Percentiles rank a stretch among this genome's conserved stretches.
Conservation (phyloP, 2,329 filamentous ascomycete genomes). For the Botrytis hyacinthi region DNA sequence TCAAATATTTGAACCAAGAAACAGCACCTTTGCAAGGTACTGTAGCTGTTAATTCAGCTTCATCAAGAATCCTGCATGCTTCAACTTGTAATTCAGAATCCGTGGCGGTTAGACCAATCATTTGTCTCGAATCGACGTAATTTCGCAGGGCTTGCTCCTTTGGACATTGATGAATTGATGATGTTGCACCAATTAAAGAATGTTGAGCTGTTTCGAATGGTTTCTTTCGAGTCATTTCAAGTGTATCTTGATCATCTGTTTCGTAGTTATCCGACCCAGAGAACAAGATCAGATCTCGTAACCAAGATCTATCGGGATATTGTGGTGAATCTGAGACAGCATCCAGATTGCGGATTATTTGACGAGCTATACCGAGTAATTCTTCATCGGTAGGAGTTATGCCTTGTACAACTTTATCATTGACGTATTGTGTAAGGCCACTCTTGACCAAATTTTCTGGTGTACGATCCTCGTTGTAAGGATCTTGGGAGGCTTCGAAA, state of each 20-base stretch:
- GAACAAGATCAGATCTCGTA: constrained; percentile 57
- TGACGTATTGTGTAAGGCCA: constrained; percentile 54
- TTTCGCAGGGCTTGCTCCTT: constrained; percentile 31
- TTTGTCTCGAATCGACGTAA: constrained; percentile 31
- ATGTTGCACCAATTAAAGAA: neutral
- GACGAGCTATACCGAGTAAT: constrained; percentile 57
- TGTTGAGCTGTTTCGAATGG: neutral
- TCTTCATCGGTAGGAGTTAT: constrained; percentile 50
- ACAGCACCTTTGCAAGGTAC: constrained; percentile 39
- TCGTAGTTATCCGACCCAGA: constrained; percentile 24
- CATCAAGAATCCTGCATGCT: constrained; percentile 56
- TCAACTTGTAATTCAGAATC: constrained; percentile 60
- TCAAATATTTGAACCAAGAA: constrained; percentile 56
- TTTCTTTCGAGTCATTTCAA: neutral
- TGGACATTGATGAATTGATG: constrained; percentile 22
- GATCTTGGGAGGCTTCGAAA: constrained; percentile 44
- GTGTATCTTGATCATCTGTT: neutral
- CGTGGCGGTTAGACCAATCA: constrained; percentile 57
- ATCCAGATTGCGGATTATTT: constrained; percentile 57
- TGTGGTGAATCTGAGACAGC: constrained; percentile 41
- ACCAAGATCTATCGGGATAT: constrained; percentile 49
- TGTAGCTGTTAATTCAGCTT: constrained; percentile 48
- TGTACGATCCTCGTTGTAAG: constrained; percentile 50
- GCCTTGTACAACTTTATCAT: constrained; percentile 45
- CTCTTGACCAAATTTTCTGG: constrained; percentile 62